A percentile compares a stretch with the other conserved stretches of the same genome.
These are phyloP conservation scores for Pilobolus umbonatus DNA, from an alignment of 192 early-diverging fungal genomes.

Conservation along the genomic window DNA sequence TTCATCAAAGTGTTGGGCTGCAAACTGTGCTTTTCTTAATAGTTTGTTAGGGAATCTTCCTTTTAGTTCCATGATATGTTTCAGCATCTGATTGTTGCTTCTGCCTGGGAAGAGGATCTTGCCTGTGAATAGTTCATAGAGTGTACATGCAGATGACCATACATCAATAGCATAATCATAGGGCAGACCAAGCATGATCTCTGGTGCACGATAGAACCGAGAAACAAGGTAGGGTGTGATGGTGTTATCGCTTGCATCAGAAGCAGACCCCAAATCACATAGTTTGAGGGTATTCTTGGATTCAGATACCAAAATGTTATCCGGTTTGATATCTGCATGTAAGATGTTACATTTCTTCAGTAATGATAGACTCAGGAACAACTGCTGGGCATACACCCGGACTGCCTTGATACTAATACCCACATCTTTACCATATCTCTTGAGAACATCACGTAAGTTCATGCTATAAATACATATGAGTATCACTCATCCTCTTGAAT, in stretches of 20 bases:
- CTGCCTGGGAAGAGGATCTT: slow-evolving; percentile 91
- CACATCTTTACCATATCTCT: slow-evolving; percentile 91
- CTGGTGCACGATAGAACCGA: slow-evolving; percentile 95
- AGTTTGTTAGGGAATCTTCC: slow-evolving; percentile 83
- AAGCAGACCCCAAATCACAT: slow-evolving; percentile 92
- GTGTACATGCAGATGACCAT: slow-evolving; percentile 92
- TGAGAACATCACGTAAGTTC: slow-evolving; percentile 89
- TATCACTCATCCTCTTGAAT: neutral
- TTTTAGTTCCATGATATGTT: slow-evolving; percentile 88
- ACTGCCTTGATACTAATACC: slow-evolving; percentile 94
- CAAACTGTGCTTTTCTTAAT: slow-evolving; percentile 80
- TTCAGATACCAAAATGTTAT: slow-evolving; percentile 92
- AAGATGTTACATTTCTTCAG: slow-evolving; percentile 78
- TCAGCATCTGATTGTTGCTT: slow-evolving; percentile 96
- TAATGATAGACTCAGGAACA: slow-evolving; percentile 80
- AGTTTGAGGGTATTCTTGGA: slow-evolving; percentile 78
- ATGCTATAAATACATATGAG: slow-evolving; percentile 41
- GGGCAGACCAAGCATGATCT: slow-evolving; percentile 88
- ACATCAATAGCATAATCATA: slow-evolving; percentile 90
- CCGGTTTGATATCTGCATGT: slow-evolving; percentile 98
- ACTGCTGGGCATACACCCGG: slow-evolving; percentile 83
- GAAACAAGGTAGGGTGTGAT: slow-evolving; percentile 95
- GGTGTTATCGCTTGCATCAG: slow-evolving; percentile 82
- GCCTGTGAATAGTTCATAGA: slow-evolving; percentile 95
- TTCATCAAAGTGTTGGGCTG: slow-evolving; percentile 84